phyloP scores from a whole-genome alignment of 768 basidiomycete genomes.

The Gautieria morchelliformis region DNA sequence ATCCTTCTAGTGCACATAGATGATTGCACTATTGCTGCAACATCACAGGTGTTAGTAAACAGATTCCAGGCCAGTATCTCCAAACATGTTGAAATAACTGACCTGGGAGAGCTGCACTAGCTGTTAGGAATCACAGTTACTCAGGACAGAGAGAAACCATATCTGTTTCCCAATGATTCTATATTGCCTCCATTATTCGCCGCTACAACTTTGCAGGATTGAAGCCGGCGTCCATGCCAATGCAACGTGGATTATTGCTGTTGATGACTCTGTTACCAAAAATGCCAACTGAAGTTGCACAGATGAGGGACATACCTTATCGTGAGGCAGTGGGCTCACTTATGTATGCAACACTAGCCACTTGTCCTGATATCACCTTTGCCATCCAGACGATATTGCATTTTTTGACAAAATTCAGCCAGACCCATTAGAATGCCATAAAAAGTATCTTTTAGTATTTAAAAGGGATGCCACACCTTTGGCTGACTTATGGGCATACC shows the following conservation, averaged over 20 bases:
- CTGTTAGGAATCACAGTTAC: slow-evolving; percentile 25
- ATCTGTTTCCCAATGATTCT: slow-evolving; percentile 9
- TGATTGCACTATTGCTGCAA: slow-evolving; percentile 21
- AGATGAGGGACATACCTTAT: too few relatives aligned
- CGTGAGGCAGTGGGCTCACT: too few relatives aligned
- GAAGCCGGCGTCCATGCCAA: background rate
- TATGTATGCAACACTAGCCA: too few relatives aligned
- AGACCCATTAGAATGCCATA: slow-evolving; percentile 5
- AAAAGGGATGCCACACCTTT: background rate
- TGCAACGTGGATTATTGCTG: slow-evolving; percentile 1
- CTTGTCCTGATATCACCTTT: background rate
- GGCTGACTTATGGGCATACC: slow-evolving; percentile 1
- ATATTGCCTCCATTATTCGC: too few relatives aligned
- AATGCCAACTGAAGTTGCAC: too few relatives aligned
- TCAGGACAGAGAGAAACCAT: slow-evolving; percentile 9
- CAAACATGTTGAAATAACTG: background rate
- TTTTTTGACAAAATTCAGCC: slow-evolving; percentile 8
- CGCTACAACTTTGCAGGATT: slow-evolving; percentile 4
- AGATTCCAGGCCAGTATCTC: background rate
- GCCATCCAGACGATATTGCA: slow-evolving; percentile 8
- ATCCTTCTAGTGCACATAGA: slow-evolving; percentile 19
- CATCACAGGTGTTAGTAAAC: background rate
- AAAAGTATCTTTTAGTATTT: slow-evolving; percentile 9
- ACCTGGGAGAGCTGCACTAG: slow-evolving; percentile 9
- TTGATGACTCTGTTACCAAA: too few relatives aligned